A percentile compares a stretch with the other conserved stretches of the same genome.
Evolutionary conservation across 208 protist genomes (phyloP).

Genomic region (Acanthamoeba healyi): DNA sequence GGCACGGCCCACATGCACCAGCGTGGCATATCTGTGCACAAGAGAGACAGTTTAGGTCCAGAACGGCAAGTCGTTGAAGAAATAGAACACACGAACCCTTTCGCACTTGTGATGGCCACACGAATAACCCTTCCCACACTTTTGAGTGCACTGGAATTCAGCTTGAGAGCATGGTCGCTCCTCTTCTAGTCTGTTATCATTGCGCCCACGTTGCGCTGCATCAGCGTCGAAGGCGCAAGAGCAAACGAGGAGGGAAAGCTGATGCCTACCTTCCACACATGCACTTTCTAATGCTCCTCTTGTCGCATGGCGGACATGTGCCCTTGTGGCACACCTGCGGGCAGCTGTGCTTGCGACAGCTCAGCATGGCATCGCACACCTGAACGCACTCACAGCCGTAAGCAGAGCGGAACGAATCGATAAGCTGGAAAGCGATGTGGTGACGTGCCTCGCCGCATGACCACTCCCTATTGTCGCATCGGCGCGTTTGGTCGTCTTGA

Average conservation of each 20-base stretch:
- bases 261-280: slow-evolving; percentile 10
- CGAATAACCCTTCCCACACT: background rate
- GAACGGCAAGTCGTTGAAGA: too few relatives aligned
- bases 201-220: too few relatives aligned
- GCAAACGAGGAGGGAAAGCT: background rate
- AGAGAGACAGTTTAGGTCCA: background rate
- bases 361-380: slow-evolving; percentile 54
- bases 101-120: slow-evolving; percentile 62
- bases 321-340: slow-evolving; percentile 39
- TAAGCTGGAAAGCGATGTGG: too few relatives aligned
- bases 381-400: background rate
- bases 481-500: slow-evolving; percentile 12
- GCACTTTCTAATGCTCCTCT: background rate
- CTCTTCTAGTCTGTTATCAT: slow-evolving; percentile 15
- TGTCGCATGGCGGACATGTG: slow-evolving; percentile 42
- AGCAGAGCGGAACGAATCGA: too few relatives aligned
- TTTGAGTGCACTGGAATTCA: background rate
- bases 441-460: slow-evolving; percentile 42
- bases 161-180: slow-evolving; percentile 1
- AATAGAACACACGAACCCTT: background rate
- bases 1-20: slow-evolving; percentile 13
- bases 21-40: background rate
- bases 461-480: slow-evolving; percentile 44
- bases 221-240: too few relatives aligned
- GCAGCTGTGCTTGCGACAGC: slow-evolving; percentile 71